Conservation (phyloP, 164 flowering plant genomes). For the Kalanchoe fedtschenkoi region DNA sequence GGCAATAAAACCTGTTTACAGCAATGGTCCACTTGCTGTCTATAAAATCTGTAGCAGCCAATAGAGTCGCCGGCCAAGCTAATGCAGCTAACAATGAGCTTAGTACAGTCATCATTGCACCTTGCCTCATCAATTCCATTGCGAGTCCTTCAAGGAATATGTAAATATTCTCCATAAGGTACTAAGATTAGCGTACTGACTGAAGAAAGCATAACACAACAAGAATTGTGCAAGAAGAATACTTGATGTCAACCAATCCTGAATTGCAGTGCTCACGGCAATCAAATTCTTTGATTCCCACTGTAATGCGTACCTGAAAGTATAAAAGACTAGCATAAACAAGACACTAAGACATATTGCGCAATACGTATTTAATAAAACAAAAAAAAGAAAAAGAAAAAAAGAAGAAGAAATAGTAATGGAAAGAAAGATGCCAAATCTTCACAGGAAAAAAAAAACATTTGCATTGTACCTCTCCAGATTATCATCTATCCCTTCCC, state of each 20-base stretch:
- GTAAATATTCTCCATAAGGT: slow-evolving; percentile 4
- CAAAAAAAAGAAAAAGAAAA: background rate
- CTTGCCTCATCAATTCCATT: slow-evolving; percentile 82
- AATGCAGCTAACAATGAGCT: slow-evolving; percentile 68
- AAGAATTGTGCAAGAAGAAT: slow-evolving; percentile 21
- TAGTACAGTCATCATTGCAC: slow-evolving; percentile 96
- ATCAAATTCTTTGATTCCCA: slow-evolving; percentile 96
- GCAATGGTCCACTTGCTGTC: slow-evolving; percentile 98
- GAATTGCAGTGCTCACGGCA: slow-evolving; percentile 96
- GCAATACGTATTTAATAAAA: background rate
- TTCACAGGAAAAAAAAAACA: background rate
- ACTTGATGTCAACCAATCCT: slow-evolving; percentile 98
- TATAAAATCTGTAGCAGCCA: slow-evolving; percentile 68
- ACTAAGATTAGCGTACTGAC: background rate
- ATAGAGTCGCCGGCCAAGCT: slow-evolving; percentile 94
- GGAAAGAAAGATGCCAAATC: background rate
- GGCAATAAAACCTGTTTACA: slow-evolving; percentile 57
- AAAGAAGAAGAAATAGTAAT: no score
- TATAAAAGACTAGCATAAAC: background rate
- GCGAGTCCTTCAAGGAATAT: slow-evolving; percentile 50
- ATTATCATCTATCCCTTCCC: slow-evolving; percentile 69
- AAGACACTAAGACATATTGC: background rate
- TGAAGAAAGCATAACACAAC: slow-evolving; percentile 1
- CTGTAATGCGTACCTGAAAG: slow-evolving; percentile 67
- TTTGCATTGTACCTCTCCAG: slow-evolving; percentile 57